These are phyloP conservation scores for Trichoderma koningiopsis DNA, from an alignment of 2,329 filamentous ascomycete species.

Conservation along the genomic window DNA sequence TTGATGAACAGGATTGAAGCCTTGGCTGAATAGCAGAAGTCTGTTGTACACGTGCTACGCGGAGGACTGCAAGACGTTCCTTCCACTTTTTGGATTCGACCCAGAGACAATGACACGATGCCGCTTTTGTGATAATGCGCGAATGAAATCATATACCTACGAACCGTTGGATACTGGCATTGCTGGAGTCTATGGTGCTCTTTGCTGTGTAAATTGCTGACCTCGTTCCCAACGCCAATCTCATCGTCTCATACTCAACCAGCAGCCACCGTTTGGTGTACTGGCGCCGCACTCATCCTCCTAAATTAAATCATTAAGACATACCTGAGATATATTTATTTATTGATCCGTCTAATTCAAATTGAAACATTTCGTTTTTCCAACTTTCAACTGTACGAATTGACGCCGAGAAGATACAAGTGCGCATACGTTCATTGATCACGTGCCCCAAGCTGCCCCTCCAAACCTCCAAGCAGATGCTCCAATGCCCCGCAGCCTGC, in stretches of 20 bases:
- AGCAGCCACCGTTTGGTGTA: too few relatives aligned
- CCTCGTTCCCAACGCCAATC: background rate
- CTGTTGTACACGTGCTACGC: background rate
- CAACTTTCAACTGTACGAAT: background rate
- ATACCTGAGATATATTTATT: background rate
- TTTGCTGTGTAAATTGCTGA: background rate
- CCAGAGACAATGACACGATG: background rate
- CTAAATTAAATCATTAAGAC: background rate
- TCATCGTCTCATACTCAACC: too few relatives aligned
- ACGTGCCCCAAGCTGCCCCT: background rate
- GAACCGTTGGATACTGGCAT: too few relatives aligned
- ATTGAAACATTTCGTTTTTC: background rate
- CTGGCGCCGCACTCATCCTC: background rate
- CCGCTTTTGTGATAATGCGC: background rate
- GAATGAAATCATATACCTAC: too few relatives aligned
- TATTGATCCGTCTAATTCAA: background rate
- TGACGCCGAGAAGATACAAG: background rate
- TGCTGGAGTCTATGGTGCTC: background rate
- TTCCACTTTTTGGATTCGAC: background rate
- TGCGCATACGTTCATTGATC: background rate
- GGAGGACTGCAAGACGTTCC: background rate
- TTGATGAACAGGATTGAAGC: background rate
- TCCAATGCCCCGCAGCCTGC: constrained; percentile 7
- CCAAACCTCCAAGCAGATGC: background rate
- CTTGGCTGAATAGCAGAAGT: background rate